These are phyloP conservation scores for Kluyveromyces nonfermentans DNA, from an alignment of 805 yeast genomes.

Conservation along the genomic window DNA sequence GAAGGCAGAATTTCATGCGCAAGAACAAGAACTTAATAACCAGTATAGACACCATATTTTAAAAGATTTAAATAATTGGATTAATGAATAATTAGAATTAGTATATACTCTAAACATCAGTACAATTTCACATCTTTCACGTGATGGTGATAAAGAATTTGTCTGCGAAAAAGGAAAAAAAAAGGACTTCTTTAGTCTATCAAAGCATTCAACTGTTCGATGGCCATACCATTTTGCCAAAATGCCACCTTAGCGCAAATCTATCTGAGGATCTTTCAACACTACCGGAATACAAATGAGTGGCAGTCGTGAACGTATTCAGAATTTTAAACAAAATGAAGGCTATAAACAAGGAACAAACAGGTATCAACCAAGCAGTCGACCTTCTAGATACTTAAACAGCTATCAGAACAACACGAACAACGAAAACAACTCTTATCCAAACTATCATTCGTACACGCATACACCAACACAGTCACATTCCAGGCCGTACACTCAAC, in stretches of 20 bases:
- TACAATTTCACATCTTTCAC: no score
- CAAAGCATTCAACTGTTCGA: background rate
- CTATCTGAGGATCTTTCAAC: no score
- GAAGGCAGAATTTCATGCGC: constrained; percentile 47
- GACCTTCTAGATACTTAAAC: background rate
- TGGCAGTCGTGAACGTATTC: background rate
- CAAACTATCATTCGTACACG: background rate
- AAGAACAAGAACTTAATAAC: constrained; percentile 50
- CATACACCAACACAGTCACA: background rate
- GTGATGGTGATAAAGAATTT: no score
- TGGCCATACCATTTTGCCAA: no score
- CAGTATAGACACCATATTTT: constrained; percentile 48
- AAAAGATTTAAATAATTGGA: constrained; percentile 58
- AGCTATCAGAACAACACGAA: background rate
- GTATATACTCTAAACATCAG: no score
- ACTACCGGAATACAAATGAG: no score
- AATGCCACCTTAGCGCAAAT: no score
- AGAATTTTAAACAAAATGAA: background rate
- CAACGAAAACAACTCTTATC: background rate
- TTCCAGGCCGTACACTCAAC: background rate
- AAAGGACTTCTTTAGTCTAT: background rate
- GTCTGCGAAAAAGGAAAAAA: background rate
- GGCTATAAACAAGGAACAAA: background rate
- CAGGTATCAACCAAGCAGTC: constrained; percentile 1
- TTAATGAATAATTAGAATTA: constrained; percentile 29